phyloP scores from a whole-genome alignment of 331 rosid species.

The Prunus yedoensis region DNA sequence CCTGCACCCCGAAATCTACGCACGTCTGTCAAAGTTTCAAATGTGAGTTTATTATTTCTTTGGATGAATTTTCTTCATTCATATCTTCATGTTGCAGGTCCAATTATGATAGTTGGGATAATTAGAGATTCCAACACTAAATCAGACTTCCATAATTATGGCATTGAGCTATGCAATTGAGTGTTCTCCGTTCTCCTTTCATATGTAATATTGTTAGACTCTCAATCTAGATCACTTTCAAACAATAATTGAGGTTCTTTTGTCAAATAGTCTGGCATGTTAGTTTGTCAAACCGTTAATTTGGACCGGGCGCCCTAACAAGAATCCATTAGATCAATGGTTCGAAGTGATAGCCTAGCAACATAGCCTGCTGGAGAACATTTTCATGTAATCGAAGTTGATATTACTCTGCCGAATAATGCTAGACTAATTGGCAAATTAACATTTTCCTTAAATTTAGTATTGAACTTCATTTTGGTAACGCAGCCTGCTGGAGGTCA shows the following conservation, averaged over 20 bases:
- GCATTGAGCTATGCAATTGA: background rate
- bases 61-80: background rate
- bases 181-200: background rate
- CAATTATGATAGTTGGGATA: background rate
- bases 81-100: background rate
- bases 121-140: background rate
- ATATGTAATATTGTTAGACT: no score
- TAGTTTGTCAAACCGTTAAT: background rate
- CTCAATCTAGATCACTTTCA: no score
- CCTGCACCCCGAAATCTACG: conserved; percentile 70
- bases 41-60: conserved; percentile 49
- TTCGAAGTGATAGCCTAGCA: background rate
- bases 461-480: background rate
- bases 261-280: background rate
- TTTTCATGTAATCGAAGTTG: background rate
- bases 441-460: background rate
- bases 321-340: background rate
- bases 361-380: no score
- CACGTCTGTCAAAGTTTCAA: conserved; percentile 77
- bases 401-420: background rate
- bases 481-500: conserved; percentile 75
- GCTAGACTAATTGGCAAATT: background rate
- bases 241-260: background rate
- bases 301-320: background rate
- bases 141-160: background rate